Evolutionary conservation across 2,329 filamentous ascomycete species (phyloP).

Genomic region (Stachybotrys elegans): DNA sequence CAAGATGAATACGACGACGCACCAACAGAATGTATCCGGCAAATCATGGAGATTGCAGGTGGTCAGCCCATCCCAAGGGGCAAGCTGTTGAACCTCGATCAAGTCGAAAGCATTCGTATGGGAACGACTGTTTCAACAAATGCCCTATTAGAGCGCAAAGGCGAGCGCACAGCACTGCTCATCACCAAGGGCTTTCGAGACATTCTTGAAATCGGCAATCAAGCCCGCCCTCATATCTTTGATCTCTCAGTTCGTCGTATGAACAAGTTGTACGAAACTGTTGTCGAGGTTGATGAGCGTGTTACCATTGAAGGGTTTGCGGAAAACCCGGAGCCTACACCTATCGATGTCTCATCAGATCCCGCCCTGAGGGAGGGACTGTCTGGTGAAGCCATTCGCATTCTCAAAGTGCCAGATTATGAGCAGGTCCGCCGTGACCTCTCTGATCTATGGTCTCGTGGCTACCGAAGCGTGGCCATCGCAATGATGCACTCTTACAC

Average conservation of each 20-base stretch:
- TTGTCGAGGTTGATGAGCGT: slow-evolving; percentile 66
- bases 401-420: slow-evolving; percentile 54
- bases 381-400: slow-evolving; percentile 62
- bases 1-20: slow-evolving; percentile 68
- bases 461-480: slow-evolving; percentile 47
- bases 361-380: slow-evolving; percentile 60
- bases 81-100: slow-evolving; percentile 23
- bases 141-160: slow-evolving; percentile 66
- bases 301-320: slow-evolving; percentile 69
- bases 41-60: slow-evolving; percentile 26
- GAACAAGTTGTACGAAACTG: slow-evolving; percentile 61
- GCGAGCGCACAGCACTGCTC: slow-evolving; percentile 63
- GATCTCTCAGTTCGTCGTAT: slow-evolving; percentile 64
- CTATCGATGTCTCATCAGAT: slow-evolving; percentile 16
- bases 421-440: slow-evolving; percentile 48
- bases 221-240: slow-evolving; percentile 66
- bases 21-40: slow-evolving; percentile 66
- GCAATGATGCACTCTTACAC: slow-evolving; percentile 68
- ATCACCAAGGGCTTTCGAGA: slow-evolving; percentile 69
- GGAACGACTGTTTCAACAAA: slow-evolving; percentile 74
- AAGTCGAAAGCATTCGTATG: slow-evolving; percentile 64
- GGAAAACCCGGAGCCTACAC: slow-evolving; percentile 45
- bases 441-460: slow-evolving; percentile 54
- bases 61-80: slow-evolving; percentile 24
- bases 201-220: slow-evolving; percentile 65